These are phyloP conservation scores for Astrocystis sublimbata DNA, from an alignment of 495 filamentous ascomycete genomes.

Conservation along the genomic window DNA sequence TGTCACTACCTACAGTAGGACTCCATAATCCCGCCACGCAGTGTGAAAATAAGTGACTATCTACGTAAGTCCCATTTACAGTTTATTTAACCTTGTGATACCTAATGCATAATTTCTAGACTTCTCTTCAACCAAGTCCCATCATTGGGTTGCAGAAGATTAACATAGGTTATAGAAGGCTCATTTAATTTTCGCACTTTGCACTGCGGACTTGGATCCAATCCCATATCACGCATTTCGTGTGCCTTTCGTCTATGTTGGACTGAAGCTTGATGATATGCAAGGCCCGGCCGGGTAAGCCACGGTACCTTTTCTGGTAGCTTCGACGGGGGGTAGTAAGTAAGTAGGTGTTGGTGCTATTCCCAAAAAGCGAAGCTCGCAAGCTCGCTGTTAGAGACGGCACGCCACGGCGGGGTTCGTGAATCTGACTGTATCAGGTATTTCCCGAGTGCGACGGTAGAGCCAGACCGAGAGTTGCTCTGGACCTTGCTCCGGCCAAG, in stretches of 20 bases:
- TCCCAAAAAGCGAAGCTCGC: conserved; percentile 8
- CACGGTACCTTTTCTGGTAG: too few species aligned
- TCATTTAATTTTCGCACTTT: background rate
- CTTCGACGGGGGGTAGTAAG: background rate
- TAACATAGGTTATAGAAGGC: too few species aligned
- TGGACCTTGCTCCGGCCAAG: too few species aligned
- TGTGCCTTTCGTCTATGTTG: background rate
- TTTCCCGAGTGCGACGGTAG: conserved; percentile 2
- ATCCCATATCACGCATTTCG: background rate
- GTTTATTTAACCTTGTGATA: too few species aligned
- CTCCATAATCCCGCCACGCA: too few species aligned
- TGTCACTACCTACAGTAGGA: too few species aligned
- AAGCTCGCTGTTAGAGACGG: background rate
- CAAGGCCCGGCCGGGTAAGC: background rate
- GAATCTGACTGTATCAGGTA: conserved; percentile 8
- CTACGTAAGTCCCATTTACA: too few species aligned
- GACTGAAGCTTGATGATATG: background rate
- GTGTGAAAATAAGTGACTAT: too few species aligned
- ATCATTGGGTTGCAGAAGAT: too few species aligned
- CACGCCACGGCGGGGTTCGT: background rate
- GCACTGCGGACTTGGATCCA: background rate
- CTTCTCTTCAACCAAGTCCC: too few species aligned
- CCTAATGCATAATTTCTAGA: too few species aligned
- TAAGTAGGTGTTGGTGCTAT: too few species aligned
- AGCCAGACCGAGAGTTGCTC: conserved; percentile 11